Evolutionary conservation across 2,329 filamentous ascomycete genomes (phyloP).

Genomic region (Rhinocladiella similis): DNA sequence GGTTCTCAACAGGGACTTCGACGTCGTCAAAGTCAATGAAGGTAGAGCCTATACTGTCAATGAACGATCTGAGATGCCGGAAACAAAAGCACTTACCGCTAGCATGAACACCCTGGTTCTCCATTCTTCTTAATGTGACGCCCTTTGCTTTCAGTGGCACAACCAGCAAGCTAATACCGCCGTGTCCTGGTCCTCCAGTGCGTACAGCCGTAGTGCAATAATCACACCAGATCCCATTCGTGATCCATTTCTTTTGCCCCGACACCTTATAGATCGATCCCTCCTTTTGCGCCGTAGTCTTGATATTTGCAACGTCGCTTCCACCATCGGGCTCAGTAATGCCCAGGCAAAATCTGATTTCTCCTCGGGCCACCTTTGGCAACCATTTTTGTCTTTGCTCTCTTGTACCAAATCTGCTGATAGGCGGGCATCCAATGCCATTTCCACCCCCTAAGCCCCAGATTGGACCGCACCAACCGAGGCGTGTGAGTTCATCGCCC

Average conservation of each 20-base stretch:
- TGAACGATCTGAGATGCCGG: slow-evolving; percentile 3
- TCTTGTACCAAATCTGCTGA: slow-evolving; percentile 65
- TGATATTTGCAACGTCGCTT: slow-evolving; percentile 71
- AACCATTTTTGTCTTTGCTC: slow-evolving; percentile 66
- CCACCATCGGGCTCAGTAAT: slow-evolving; percentile 78
- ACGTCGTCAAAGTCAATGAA: slow-evolving; percentile 77
- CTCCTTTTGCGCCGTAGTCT: slow-evolving; percentile 65
- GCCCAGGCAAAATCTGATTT: slow-evolving; percentile 70
- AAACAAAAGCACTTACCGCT: slow-evolving; percentile 47
- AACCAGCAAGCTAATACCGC: slow-evolving; percentile 67
- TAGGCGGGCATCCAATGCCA: slow-evolving; percentile 69
- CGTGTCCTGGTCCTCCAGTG: slow-evolving; percentile 67
- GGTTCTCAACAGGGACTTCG: slow-evolving; percentile 68
- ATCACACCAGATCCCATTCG: slow-evolving; percentile 70
- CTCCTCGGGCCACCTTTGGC: slow-evolving; percentile 66
- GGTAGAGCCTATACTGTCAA: slow-evolving; percentile 60
- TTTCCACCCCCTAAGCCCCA: slow-evolving; percentile 62
- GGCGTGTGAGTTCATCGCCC: slow-evolving; percentile 67
- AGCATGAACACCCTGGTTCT: slow-evolving; percentile 68
- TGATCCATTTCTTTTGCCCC: slow-evolving; percentile 79
- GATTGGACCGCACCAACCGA: slow-evolving; percentile 62
- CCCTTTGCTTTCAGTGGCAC: slow-evolving; percentile 68
- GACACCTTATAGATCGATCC: slow-evolving; percentile 70
- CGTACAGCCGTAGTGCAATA: slow-evolving; percentile 70
- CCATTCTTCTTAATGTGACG: slow-evolving; percentile 67